Conservation (phyloP, 2,329 filamentous ascomycete genomes). For the Macrophomina tecta region DNA sequence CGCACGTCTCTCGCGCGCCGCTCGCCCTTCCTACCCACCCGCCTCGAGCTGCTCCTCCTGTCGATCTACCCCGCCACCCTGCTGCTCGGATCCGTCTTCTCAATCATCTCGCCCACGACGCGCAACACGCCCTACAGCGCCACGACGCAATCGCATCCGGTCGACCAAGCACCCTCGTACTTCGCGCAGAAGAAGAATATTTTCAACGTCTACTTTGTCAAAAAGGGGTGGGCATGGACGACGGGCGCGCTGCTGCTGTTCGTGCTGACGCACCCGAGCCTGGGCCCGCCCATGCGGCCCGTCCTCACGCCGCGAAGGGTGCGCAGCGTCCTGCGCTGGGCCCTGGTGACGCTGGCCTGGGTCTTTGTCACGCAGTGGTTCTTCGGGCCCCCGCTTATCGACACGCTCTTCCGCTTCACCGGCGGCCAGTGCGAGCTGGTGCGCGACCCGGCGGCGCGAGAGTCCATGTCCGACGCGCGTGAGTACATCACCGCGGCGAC, state of each 20-base stretch:
- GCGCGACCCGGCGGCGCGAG: slow-evolving; percentile 54
- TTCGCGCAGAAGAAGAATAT: slow-evolving; percentile 94
- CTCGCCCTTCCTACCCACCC: slow-evolving; percentile 71
- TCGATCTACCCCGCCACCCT: slow-evolving; percentile 78
- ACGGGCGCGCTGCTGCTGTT: slow-evolving; percentile 76
- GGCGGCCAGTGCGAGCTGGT: slow-evolving; percentile 80
- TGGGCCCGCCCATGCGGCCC: slow-evolving; percentile 50
- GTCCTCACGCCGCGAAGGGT: slow-evolving; percentile 54
- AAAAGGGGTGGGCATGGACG: slow-evolving; percentile 93
- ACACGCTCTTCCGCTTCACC: slow-evolving; percentile 85
- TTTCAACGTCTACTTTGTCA: slow-evolving; percentile 93
- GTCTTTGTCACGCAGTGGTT: slow-evolving; percentile 93
- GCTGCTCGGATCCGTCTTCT: slow-evolving; percentile 81
- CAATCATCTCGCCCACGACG: slow-evolving; percentile 75
- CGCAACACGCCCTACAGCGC: slow-evolving; percentile 66
- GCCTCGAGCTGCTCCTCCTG: slow-evolving; percentile 69
- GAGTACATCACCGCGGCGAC: slow-evolving; percentile 73
- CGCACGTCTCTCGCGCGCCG: slow-evolving; percentile 38
- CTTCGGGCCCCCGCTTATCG: slow-evolving; percentile 88
- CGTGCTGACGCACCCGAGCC: slow-evolving; percentile 69
- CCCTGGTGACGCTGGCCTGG: slow-evolving; percentile 77
- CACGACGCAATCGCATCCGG: slow-evolving; percentile 67
- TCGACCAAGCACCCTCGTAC: slow-evolving; percentile 72
- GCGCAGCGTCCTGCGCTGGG: slow-evolving; percentile 72
- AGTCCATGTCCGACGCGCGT: slow-evolving; percentile 51